A percentile compares a stretch with the other conserved stretches of the same genome.
Conservation (phyloP, 805 yeast species). For the Saccharomycopsis synnaedendra region DNA sequence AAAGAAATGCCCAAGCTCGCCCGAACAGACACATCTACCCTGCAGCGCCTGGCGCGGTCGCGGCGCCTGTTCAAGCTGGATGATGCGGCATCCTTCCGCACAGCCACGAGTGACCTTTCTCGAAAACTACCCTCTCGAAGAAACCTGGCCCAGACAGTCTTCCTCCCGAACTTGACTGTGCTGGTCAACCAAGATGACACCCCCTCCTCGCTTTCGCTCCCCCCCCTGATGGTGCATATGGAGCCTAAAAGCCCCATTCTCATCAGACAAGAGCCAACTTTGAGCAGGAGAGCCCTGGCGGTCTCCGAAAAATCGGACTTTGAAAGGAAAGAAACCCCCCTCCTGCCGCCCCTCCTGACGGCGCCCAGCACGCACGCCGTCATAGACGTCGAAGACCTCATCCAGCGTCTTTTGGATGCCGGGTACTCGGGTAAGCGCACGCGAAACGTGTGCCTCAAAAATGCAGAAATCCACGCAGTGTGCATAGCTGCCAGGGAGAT, state of each 20-base stretch:
- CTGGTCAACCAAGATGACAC: background rate
- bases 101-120: constrained; percentile 22
- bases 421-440: constrained; percentile 94
- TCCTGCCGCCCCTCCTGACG: constrained; percentile 19
- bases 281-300: too few relatives aligned
- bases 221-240: constrained; percentile 58
- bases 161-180: constrained; percentile 1
- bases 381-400: constrained; percentile 69
- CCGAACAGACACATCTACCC: constrained; percentile 43
- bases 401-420: constrained; percentile 85
- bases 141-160: constrained; percentile 17
- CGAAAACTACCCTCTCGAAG: constrained; percentile 12
- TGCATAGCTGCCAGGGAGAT: constrained; percentile 86
- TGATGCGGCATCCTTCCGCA: constrained; percentile 23
- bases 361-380: constrained; percentile 20
- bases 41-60: constrained; percentile 30
- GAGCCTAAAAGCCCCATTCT: constrained; percentile 70
- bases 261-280: constrained; percentile 31
- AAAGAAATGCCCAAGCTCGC: constrained; percentile 31
- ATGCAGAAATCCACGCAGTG: constrained; percentile 76
- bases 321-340: constrained; percentile 26
- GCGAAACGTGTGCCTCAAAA: constrained; percentile 77
- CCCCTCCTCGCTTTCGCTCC: constrained; percentile 23
- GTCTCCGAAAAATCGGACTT: too few relatives aligned
- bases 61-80: constrained; percentile 23